Conservation (phyloP, 257 asterid species). For the Plantago elongata region DNA sequence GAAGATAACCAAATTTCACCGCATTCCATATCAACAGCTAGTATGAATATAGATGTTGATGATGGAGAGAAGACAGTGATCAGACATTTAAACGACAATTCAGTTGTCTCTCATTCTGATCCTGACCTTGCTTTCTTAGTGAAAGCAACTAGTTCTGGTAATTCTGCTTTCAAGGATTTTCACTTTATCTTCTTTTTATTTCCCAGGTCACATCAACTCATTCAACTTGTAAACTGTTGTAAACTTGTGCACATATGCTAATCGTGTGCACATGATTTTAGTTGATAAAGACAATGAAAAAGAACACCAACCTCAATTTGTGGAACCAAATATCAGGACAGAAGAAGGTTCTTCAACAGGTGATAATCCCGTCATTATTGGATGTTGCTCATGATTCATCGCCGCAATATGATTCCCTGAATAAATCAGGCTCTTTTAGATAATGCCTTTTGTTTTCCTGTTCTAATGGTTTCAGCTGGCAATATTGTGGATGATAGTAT, state of each 20-base stretch:
- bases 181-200: conserved; percentile 7
- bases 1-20: conserved; percentile 27
- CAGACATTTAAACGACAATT: conserved; percentile 24
- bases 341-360: conserved; percentile 44
- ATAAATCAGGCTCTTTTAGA: conserved; percentile 13
- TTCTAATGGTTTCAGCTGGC: conserved; percentile 41
- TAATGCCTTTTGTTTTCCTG: conserved; percentile 25
- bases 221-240: conserved; percentile 14
- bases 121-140: conserved; percentile 36
- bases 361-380: conserved; percentile 24
- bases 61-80: conserved; percentile 24
- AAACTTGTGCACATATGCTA: conserved; percentile 14
- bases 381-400: conserved; percentile 6
- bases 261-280: conserved; percentile 20
- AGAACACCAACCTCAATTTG: conserved; percentile 32
- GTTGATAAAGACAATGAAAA: conserved; percentile 28
- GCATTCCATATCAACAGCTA: conserved; percentile 23
- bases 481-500: conserved; percentile 21
- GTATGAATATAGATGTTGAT: conserved; percentile 33
- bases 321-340: conserved; percentile 27
- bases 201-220: not conserved
- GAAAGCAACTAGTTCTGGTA: conserved; percentile 42
- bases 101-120: conserved; percentile 39
- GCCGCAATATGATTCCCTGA: not conserved
- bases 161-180: conserved; percentile 24